These are phyloP conservation scores for Pseudonectria foliicola DNA, from an alignment of 2,329 filamentous ascomycete species.

Conservation along the genomic window DNA sequence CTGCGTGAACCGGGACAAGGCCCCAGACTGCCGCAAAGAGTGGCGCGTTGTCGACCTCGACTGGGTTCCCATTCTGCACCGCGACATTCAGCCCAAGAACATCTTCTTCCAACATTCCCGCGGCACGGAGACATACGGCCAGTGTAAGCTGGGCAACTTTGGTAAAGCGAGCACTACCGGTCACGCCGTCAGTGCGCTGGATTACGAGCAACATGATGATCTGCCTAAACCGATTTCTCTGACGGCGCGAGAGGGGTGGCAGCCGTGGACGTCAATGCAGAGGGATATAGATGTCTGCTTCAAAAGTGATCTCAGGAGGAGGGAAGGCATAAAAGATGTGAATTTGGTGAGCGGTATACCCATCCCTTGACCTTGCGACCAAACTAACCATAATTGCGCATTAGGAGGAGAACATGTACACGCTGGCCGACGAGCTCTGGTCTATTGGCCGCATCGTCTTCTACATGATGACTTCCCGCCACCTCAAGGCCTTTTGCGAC, in stretches of 20 bases:
- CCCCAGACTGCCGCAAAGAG: constrained; percentile 1
- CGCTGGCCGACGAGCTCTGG: constrained; percentile 30
- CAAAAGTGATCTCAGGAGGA: too few species aligned
- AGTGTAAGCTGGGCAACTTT: constrained; percentile 47
- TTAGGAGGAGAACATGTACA: constrained; percentile 27
- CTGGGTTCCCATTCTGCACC: constrained; percentile 47
- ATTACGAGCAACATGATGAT: neutral
- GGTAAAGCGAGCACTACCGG: constrained; percentile 32
- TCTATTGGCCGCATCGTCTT: constrained; percentile 32
- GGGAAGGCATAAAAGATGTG: too few species aligned
- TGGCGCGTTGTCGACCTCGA: constrained; percentile 27
- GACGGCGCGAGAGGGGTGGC: constrained; percentile 9
- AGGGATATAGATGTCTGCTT: too few species aligned
- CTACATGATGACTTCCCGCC: constrained; percentile 33
- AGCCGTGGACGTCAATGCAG: constrained; percentile 4
- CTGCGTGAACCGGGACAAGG: constrained; percentile 7
- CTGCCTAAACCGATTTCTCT: constrained; percentile 7
- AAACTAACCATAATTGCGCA: too few species aligned
- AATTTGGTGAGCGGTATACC: too few species aligned
- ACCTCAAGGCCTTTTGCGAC: constrained; percentile 10
- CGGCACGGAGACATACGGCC: constrained; percentile 43
- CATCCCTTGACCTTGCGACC: too few species aligned
- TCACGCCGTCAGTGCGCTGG: constrained; percentile 15
- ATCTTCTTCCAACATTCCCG: constrained; percentile 44
- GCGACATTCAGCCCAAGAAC: constrained; percentile 38